Base-by-base conservation (phyloP, 129 eudicot genomes). In the Lonicera japonica region DNA sequence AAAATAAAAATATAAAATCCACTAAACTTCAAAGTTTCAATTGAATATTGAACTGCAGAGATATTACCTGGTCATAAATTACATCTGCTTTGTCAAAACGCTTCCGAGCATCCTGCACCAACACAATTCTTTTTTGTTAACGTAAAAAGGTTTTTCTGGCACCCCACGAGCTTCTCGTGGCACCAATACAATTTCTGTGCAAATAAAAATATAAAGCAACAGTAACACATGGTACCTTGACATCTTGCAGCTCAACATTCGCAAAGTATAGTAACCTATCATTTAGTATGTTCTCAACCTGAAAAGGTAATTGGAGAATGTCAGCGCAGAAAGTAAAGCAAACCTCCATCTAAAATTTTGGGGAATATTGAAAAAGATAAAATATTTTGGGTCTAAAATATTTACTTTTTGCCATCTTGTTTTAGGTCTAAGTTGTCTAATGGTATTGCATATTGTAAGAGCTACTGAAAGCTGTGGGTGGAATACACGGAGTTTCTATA, bases 11-110 rank as follows among this genome's bases (percentile, higher is more conserved):
- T 1, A 29, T 1, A 29, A 29, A 29, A 29, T 43, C 50, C 43
- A 38, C 10, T 8, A 13, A 9, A 67, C 19, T 34, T 57, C 43
- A 11, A 58, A 56, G 20, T 29, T 29, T 29, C 8, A 15, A 54
- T 16, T 34, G 16, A 57, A 5, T 21, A 15, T 29, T 21, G 36
- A 16, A 29, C 29, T 46, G 19, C 19, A 11, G 8, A 24, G 1
- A 16, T 5, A 48, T 13, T 52, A 87, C 98, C 96, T 91, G 98
- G 66, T 84, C 95, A 82, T 91, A 91, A 60, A 70, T 71, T 55
- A 56, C 82, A 80, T 75, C 83, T 43, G 94, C 95, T 73, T 91
- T 91, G 81, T 91, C 98, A 74, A 91, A 91, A 67, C 98, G 95
- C 73, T 87, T 91, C 65, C 95, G 79, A 75, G 95, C 95, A 77